These are phyloP conservation scores for Angomonas deanei DNA, from an alignment of 208 protist species.

Conservation along the genomic window DNA sequence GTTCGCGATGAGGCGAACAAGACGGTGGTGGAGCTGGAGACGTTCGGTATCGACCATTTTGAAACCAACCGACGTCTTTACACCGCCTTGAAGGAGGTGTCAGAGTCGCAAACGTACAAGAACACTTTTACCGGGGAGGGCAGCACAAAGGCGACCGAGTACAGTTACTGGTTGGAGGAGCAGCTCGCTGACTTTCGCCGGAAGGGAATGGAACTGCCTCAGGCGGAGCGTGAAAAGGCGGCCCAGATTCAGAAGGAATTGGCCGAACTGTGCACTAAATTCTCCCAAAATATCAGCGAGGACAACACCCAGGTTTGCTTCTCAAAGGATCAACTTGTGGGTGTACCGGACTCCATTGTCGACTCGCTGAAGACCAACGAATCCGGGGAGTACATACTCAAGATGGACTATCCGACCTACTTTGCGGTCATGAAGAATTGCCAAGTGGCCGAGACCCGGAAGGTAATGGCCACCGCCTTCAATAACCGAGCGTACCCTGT, in stretches of 20 bases:
- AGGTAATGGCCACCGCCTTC: conserved; percentile 43
- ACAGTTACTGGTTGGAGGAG: conserved; percentile 68
- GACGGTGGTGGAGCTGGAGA: conserved; percentile 52
- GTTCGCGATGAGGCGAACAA: conserved; percentile 64
- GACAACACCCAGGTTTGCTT: conserved; percentile 57
- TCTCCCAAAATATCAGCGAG: conserved; percentile 77
- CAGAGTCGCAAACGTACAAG: conserved; percentile 19
- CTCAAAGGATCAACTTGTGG: conserved; percentile 42
- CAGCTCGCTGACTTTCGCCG: conserved; percentile 50
- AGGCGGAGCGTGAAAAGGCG: conserved; percentile 50
- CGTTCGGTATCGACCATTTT: conserved; percentile 65
- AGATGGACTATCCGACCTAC: conserved; percentile 86
- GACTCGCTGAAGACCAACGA: conserved; percentile 31
- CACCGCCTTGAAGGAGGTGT: conserved; percentile 46
- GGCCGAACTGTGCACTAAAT: conserved; percentile 45
- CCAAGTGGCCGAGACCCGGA: conserved; percentile 66
- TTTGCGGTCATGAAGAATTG: conserved; percentile 84
- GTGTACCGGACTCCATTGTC: conserved; percentile 56
- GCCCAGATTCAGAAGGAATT: conserved; percentile 69
- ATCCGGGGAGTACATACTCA: conserved; percentile 39
- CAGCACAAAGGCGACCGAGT: conserved; percentile 29
- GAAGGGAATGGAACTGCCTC: conserved; percentile 67
- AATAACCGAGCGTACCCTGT: conserved; percentile 70
- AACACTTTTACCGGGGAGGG: conserved; percentile 28
- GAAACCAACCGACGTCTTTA: conserved; percentile 61